Evolutionary conservation across 441 rosid genomes (phyloP).

Genomic region (Daphne laureola): DNA sequence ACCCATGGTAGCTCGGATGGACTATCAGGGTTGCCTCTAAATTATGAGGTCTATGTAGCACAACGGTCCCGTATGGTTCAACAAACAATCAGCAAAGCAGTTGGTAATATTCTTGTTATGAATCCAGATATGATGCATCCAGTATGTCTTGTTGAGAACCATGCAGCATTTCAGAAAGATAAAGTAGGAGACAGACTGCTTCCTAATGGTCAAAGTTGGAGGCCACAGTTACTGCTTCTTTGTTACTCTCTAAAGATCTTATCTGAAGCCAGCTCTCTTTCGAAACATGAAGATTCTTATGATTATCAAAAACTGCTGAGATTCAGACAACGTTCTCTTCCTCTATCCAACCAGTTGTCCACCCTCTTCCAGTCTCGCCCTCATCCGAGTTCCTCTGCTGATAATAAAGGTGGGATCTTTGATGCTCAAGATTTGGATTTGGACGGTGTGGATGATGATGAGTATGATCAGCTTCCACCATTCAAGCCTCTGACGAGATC

Average conservation of each 20-base stretch:
- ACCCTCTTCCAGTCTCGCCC: slow-evolving; percentile 46
- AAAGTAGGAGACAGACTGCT: slow-evolving; percentile 35
- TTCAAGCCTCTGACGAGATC: slow-evolving; percentile 48
- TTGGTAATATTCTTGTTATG: slow-evolving; percentile 44
- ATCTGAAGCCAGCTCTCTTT: slow-evolving; percentile 36
- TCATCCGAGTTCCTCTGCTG: slow-evolving; percentile 34
- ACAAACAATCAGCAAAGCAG: slow-evolving; percentile 49
- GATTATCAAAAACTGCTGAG: slow-evolving; percentile 36
- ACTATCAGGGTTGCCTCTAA: slow-evolving; percentile 39
- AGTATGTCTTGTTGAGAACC: slow-evolving; percentile 67
- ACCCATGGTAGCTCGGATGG: slow-evolving; percentile 74
- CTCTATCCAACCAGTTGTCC: slow-evolving; percentile 50
- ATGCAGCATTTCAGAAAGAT: slow-evolving; percentile 31
- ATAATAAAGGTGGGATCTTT: slow-evolving; percentile 25
- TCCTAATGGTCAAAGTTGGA: slow-evolving; percentile 52
- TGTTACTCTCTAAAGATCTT: slow-evolving; percentile 62
- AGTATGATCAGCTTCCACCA: slow-evolving; percentile 51
- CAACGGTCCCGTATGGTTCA: slow-evolving; percentile 50
- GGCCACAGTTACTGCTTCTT: slow-evolving; percentile 46
- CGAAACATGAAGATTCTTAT: slow-evolving; percentile 29
- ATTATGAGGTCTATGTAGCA: slow-evolving; percentile 49
- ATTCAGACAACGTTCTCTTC: slow-evolving; percentile 31
- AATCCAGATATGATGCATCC: slow-evolving; percentile 47
- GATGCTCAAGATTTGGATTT: slow-evolving; percentile 28
- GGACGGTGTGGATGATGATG: slow-evolving; percentile 34